Base-by-base conservation (phyloP, 116 monocot genomes). In the Dioscorea cayenensis region DNA sequence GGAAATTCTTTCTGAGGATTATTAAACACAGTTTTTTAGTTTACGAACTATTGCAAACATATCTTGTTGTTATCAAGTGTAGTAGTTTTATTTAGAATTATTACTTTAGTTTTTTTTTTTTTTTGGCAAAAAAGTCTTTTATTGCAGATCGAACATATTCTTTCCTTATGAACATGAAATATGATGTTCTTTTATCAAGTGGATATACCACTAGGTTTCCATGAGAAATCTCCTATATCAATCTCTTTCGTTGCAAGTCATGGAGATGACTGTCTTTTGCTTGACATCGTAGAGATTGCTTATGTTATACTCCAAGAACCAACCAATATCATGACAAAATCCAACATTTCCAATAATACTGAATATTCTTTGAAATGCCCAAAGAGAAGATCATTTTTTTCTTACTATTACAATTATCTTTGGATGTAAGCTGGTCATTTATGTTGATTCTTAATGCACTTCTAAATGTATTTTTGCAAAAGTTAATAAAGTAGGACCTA, bases 11-110 rank as follows among this genome's bases (percentile, higher is more conserved):
- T 94, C 91, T 36, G 85, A 85, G 19, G 87, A 90, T 49, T 91
- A 86, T 75, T 85, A 61, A 58, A 69, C 22, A 32, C 66, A 65
- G 55, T 49, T 74, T 25, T 74, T 78, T 52, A 83, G 79, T 82
- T 82, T 94, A 18, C 76, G 87, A 23, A 68, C 91, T 74, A 76
- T 94, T 80, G 81, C 99, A 60, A 83, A 94, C 77, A 88, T 99
- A 87, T 99, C 94, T 68, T 94, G 99, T 63, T 99, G 99, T 81
- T 99, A 94, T 81, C 99, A 99, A 94, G 99, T 99, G 78, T 9
- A 60, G 14, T 76, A 16, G 20, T 23, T 51, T 66, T 17, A 35
- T 28, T 63, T 50, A 52, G 14, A 70, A 38, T 27, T 58, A 13
- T 22, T 7, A 64, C 36, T 49, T 70, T 51, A 18, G 17, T n/a